Percentiles rank a stretch among this genome's conserved stretches.
These are phyloP conservation scores for Candida hungchunana DNA, from an alignment of 805 yeast genomes.

Conservation along the genomic window DNA sequence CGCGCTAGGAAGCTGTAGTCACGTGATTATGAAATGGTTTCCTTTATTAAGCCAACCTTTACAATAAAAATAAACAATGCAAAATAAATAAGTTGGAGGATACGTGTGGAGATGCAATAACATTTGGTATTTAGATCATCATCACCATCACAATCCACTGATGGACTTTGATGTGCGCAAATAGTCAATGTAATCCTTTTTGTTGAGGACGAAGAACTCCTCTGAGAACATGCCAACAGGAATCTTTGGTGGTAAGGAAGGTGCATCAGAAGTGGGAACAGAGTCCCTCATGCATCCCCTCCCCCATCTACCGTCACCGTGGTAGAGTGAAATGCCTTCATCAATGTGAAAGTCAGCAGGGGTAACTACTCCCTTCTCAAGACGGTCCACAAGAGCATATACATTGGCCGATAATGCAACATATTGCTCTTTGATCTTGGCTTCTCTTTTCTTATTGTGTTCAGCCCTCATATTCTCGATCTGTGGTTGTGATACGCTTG, in stretches of 20 bases:
- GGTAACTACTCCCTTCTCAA: slow-evolving; percentile 18
- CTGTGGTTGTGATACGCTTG: slow-evolving; percentile 1
- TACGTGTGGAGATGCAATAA: too few species aligned
- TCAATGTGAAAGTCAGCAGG: slow-evolving; percentile 20
- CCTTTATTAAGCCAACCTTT: too few species aligned
- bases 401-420: slow-evolving; percentile 16
- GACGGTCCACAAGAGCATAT: slow-evolving; percentile 18
- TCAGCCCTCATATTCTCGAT: slow-evolving; percentile 5
- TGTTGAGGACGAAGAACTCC: slow-evolving; percentile 21
- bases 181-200: slow-evolving; percentile 13
- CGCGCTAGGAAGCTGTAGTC: not conserved
- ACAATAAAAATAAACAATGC: too few species aligned
- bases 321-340: slow-evolving; percentile 23
- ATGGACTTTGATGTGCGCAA: slow-evolving; percentile 8
- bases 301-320: slow-evolving; percentile 26
- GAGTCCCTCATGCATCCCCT: slow-evolving; percentile 19
- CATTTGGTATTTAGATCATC: too few species aligned
- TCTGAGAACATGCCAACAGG: slow-evolving; percentile 25
- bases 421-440: slow-evolving; percentile 5
- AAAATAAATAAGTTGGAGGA: too few species aligned
- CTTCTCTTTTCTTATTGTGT: slow-evolving; percentile 5
- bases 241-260: slow-evolving; percentile 24
- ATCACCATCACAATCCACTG: slow-evolving; percentile 4
- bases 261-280: slow-evolving; percentile 11
- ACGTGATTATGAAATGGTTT: not conserved